These are phyloP conservation scores for Blastobotrys apis DNA, from an alignment of 1,139 yeast genomes.

Conservation along the genomic window DNA sequence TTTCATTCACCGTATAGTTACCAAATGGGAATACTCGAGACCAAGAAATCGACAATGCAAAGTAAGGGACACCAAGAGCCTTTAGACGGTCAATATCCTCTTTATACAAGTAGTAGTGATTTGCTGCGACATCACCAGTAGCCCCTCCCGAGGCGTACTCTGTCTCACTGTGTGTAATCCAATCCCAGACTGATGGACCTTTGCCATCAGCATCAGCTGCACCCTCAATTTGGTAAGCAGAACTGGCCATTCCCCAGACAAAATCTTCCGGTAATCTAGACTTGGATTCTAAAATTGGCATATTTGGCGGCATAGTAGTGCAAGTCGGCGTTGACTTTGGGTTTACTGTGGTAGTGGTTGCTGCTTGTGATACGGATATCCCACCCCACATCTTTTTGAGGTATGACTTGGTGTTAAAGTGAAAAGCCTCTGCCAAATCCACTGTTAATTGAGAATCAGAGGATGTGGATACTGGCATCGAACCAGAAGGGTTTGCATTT, in stretches of 20 bases:
- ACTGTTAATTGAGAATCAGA: too few relatives aligned
- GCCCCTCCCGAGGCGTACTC: conserved; percentile 16
- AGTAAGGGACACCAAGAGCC: conserved; percentile 37
- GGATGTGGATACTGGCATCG: too few relatives aligned
- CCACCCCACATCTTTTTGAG: too few relatives aligned
- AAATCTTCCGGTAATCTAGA: conserved; percentile 21
- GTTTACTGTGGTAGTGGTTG: too few relatives aligned
- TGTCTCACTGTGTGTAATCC: conserved; percentile 19
- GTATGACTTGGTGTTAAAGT: too few relatives aligned
- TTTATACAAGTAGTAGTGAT: conserved; percentile 38
- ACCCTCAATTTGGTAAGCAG: conserved; percentile 39
- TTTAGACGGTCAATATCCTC: conserved; percentile 37
- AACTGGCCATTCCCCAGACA: conserved; percentile 28
- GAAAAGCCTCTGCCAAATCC: too few relatives aligned
- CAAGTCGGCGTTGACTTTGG: too few relatives aligned
- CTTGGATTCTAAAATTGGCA: conserved; percentile 15
- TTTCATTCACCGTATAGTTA: conserved; percentile 33
- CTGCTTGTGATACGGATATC: too few relatives aligned
- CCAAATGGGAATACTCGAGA: conserved; percentile 36
- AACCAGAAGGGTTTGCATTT: too few relatives aligned
- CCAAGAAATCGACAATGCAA: conserved; percentile 41
- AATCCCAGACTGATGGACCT: conserved; percentile 37
- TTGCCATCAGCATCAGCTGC: conserved; percentile 38
- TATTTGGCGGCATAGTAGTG: conserved; percentile 19
- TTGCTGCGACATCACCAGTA: conserved; percentile 33